These are phyloP conservation scores for Ceratobasidium sp. DNA, from an alignment of 1,284 basidiomycete genomes.

Conservation along the genomic window DNA sequence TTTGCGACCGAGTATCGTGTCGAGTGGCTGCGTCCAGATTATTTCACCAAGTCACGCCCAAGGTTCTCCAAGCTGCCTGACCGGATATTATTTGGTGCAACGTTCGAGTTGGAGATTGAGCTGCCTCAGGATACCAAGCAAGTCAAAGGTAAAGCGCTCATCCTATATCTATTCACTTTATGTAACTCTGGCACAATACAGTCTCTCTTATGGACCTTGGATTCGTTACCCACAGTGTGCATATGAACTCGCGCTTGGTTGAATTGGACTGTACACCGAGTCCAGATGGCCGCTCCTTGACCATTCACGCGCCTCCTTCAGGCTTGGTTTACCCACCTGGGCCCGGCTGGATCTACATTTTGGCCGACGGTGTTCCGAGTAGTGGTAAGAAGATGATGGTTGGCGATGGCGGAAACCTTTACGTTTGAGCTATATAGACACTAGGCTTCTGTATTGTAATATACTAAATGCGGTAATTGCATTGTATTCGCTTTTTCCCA, in stretches of 20 bases:
- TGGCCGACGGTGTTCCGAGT: slow-evolving; percentile 75
- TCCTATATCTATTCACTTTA: slow-evolving; percentile 39
- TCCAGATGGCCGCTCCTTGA: slow-evolving; percentile 55
- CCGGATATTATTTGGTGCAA: slow-evolving; percentile 58
- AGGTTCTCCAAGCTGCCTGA: slow-evolving; percentile 53
- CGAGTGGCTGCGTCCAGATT: slow-evolving; percentile 77
- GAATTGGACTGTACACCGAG: slow-evolving; percentile 58
- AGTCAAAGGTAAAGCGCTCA: slow-evolving; percentile 45
- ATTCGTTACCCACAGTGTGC: slow-evolving; percentile 76
- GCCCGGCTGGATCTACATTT: slow-evolving; percentile 77
- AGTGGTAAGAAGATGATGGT: slow-evolving; percentile 70
- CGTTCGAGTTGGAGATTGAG: slow-evolving; percentile 54
- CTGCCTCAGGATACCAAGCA: slow-evolving; percentile 52
- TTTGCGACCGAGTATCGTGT: slow-evolving; percentile 83
- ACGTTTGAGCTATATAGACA: slow-evolving; percentile 39
- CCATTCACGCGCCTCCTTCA: slow-evolving; percentile 66
- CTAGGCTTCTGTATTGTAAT: not conserved
- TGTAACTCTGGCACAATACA: slow-evolving; percentile 47
- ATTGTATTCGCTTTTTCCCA: not conserved
- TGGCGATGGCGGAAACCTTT: slow-evolving; percentile 67
- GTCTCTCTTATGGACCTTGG: slow-evolving; percentile 82
- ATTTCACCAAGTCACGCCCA: slow-evolving; percentile 66
- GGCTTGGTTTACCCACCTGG: slow-evolving; percentile 71
- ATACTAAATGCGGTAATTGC: not conserved
- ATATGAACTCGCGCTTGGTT: slow-evolving; percentile 77